A percentile compares a stretch with the other conserved stretches of the same genome.
These are phyloP conservation scores for Neurospora sp. DNA, from an alignment of 495 filamentous ascomycete species.

Conservation along the genomic window DNA sequence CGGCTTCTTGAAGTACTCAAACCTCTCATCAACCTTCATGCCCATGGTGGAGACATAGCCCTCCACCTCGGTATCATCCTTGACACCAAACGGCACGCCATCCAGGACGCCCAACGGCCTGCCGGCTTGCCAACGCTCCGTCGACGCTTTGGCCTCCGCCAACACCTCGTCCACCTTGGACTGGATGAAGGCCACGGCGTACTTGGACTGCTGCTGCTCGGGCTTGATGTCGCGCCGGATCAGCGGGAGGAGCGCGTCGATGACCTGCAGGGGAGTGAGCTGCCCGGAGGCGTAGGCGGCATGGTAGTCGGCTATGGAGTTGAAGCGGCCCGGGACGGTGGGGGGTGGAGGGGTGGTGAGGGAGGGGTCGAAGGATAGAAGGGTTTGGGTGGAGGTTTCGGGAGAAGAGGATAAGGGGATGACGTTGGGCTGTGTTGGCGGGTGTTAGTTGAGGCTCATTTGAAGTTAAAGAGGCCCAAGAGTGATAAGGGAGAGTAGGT, in stretches of 20 bases:
- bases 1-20: constrained; percentile 24
- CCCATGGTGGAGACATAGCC: constrained; percentile 61
- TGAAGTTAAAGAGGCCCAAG: background rate
- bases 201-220: constrained; percentile 31
- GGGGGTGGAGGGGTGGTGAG: constrained; percentile 21
- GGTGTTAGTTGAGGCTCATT: background rate
- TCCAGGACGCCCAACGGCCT: constrained; percentile 59
- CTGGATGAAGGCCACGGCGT: constrained; percentile 56
- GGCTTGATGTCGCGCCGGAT: constrained; percentile 48
- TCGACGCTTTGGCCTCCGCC: constrained; percentile 59
- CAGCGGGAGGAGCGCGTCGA: constrained; percentile 57
- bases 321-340: constrained; percentile 41
- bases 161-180: constrained; percentile 50
- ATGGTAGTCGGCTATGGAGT: constrained; percentile 69
- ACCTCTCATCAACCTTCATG: constrained; percentile 26
- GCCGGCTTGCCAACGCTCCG: constrained; percentile 56
- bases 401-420: constrained; percentile 42
- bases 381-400: constrained; percentile 8
- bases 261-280: constrained; percentile 61
- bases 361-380: constrained; percentile 23
- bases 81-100: constrained; percentile 78
- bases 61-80: constrained; percentile 71
- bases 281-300: constrained; percentile 56
- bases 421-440: constrained; percentile 53
- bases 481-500: background rate